Evolutionary conservation across 345 rosid species (phyloP).

Genomic region (Murraya koenigii): DNA sequence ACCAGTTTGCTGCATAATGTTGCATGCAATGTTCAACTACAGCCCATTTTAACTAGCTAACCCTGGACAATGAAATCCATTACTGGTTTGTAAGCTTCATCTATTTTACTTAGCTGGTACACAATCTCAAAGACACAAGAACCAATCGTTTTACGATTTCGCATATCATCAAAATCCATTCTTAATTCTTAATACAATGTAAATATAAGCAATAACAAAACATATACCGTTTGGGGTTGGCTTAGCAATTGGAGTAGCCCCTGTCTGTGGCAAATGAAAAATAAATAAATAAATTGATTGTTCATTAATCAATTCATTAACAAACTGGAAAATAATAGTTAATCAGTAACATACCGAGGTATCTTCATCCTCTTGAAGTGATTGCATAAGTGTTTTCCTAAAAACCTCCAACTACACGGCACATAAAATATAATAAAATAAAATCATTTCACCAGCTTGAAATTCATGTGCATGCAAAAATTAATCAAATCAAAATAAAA

Average conservation of each 20-base stretch:
- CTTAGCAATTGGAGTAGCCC: conserved; percentile 58
- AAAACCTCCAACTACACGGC: conserved; percentile 73
- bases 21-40: not conserved
- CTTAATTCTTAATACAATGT: not conserved
- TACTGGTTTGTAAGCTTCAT: not conserved
- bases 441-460: not conserved
- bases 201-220: not conserved
- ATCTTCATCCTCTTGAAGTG: conserved; percentile 86
- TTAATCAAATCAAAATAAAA: not conserved
- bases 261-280: conserved; percentile 39
- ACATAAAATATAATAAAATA: not conserved
- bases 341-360: conserved; percentile 38
- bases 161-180: not conserved
- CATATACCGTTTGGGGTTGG: conserved; percentile 61
- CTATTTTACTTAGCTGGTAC: not conserved
- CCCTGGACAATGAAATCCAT: not conserved
- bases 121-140: not conserved
- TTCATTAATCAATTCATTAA: not conserved
- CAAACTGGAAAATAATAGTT: not conserved
- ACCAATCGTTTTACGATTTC: not conserved
- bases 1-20: not conserved
- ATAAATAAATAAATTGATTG: not conserved
- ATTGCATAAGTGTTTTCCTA: conserved; percentile 86
- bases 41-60: not conserved
- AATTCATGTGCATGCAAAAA: not conserved